Evolutionary conservation across 2,329 filamentous ascomycete genomes (phyloP).

Genomic region (Monosporascus cannonballus): DNA sequence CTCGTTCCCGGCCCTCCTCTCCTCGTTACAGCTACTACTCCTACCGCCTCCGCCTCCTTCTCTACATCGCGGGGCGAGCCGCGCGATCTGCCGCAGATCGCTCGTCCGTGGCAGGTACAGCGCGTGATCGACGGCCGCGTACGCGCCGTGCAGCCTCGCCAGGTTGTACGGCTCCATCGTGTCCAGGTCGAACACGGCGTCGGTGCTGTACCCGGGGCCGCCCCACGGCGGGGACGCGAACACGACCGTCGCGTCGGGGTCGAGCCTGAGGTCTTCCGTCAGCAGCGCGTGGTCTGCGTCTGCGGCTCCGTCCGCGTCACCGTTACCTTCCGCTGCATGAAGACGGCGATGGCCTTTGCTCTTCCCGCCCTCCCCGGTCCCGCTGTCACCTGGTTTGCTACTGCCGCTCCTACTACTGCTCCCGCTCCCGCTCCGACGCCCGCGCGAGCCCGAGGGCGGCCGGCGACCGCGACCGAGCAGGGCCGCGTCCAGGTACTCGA

Average conservation of each 20-base stretch:
- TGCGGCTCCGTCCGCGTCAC: slow-evolving; percentile 1
- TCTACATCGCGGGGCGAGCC: slow-evolving; percentile 33
- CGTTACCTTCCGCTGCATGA: not conserved
- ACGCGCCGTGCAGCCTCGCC: slow-evolving; percentile 54
- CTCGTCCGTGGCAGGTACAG: slow-evolving; percentile 84
- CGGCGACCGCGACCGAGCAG: slow-evolving; percentile 30
- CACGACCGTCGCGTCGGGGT: slow-evolving; percentile 36
- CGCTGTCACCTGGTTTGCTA: slow-evolving; percentile 6
- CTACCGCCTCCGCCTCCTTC: slow-evolving; percentile 29
- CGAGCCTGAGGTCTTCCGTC: slow-evolving; percentile 30
- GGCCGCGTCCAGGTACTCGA: slow-evolving; percentile 55
- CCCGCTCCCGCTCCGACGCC: not conserved
- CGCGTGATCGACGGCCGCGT: slow-evolving; percentile 54
- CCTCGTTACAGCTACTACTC: not conserved
- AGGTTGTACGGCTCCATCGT: slow-evolving; percentile 86
- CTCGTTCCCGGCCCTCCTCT: slow-evolving; percentile 34
- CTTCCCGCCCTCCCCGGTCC: not conserved
- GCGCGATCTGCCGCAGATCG: slow-evolving; percentile 72
- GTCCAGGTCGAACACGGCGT: slow-evolving; percentile 72
- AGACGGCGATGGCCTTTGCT: not conserved
- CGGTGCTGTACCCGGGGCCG: slow-evolving; percentile 48
- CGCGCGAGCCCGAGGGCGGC: slow-evolving; percentile 13
- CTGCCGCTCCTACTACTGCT: not conserved
- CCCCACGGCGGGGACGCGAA: slow-evolving; percentile 59
- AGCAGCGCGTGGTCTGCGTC: slow-evolving; percentile 17